These are phyloP conservation scores for Lepiota subincarnata DNA, from an alignment of 768 basidiomycete genomes.

Conservation along the genomic window DNA sequence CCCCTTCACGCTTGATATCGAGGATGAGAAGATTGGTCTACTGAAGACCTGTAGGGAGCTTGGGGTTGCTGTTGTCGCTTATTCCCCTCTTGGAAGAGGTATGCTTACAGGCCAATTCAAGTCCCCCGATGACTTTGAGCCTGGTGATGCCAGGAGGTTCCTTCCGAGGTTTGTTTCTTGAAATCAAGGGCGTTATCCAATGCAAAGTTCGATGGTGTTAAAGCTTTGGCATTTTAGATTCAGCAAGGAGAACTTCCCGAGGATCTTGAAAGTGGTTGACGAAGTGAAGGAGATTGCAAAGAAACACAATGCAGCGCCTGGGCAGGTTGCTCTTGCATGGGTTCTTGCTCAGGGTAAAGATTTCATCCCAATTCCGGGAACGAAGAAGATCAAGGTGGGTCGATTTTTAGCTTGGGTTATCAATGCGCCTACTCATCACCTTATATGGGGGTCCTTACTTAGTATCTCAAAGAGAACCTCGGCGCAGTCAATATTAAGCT, in stretches of 20 bases:
- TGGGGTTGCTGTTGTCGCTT: conserved; percentile 45
- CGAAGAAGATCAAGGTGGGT: conserved; percentile 33
- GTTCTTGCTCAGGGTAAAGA: conserved; percentile 43
- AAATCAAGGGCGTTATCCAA: conserved; percentile 15
- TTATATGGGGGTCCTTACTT: not conserved
- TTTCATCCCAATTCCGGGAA: conserved; percentile 47
- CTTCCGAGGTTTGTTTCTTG: conserved; percentile 32
- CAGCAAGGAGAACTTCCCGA: conserved; percentile 41
- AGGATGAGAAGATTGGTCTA: conserved; percentile 36
- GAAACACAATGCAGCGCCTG: conserved; percentile 37
- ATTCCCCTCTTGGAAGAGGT: conserved; percentile 49
- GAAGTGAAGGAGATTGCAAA: conserved; percentile 32
- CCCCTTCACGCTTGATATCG: conserved; percentile 43
- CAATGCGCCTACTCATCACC: not conserved
- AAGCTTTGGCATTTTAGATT: conserved; percentile 10
- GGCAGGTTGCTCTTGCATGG: conserved; percentile 50
- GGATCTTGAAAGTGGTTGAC: conserved; percentile 39
- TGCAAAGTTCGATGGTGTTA: conserved; percentile 13
- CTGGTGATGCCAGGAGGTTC: conserved; percentile 39
- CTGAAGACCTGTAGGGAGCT: conserved; percentile 42
- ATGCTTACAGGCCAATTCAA: conserved; percentile 38
- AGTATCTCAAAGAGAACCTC: conserved; percentile 44
- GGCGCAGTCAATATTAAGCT: conserved; percentile 30
- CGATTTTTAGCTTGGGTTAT: too few species aligned
- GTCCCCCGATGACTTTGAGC: conserved; percentile 34